Evolutionary conservation across 805 yeast genomes (phyloP).

Genomic region (Saturnispora galanensis): DNA sequence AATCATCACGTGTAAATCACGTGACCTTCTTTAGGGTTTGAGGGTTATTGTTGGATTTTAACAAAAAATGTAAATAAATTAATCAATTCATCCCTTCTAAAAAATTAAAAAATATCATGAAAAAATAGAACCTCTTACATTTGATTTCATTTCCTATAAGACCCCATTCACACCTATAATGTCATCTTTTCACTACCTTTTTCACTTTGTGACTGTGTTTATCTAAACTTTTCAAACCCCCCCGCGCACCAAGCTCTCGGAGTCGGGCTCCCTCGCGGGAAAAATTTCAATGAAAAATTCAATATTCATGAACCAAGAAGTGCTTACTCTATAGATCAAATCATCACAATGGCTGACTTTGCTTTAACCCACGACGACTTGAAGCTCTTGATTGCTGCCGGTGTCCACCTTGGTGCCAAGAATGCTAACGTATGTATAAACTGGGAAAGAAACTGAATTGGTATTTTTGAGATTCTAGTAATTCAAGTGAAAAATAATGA

Average conservation of each 20-base stretch:
- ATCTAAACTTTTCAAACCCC: background rate
- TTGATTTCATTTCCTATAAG: no score
- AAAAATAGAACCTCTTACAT: no score
- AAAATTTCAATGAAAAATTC: conserved; percentile 8
- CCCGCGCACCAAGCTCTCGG: conserved; percentile 3
- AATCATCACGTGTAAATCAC: background rate
- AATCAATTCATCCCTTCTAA: background rate
- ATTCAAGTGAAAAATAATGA: background rate
- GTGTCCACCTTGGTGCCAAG: conserved; percentile 98
- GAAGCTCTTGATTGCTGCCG: conserved; percentile 98
- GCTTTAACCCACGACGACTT: conserved; percentile 86
- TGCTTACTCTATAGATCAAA: conserved; percentile 10
- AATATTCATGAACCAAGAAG: background rate
- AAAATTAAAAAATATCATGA: no score
- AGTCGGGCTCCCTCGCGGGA: background rate
- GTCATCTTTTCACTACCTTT: background rate
- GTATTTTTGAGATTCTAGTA: background rate
- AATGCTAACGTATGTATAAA: conserved; percentile 85
- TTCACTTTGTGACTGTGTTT: conserved; percentile 5
- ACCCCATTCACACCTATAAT: no score
- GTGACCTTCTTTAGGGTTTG: background rate
- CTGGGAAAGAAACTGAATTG: background rate
- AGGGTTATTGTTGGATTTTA: background rate
- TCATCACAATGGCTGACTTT: conserved; percentile 28
- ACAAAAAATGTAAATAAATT: background rate